Conservation (phyloP, 169 alveolate genomes). For the Fabrea salina region DNA sequence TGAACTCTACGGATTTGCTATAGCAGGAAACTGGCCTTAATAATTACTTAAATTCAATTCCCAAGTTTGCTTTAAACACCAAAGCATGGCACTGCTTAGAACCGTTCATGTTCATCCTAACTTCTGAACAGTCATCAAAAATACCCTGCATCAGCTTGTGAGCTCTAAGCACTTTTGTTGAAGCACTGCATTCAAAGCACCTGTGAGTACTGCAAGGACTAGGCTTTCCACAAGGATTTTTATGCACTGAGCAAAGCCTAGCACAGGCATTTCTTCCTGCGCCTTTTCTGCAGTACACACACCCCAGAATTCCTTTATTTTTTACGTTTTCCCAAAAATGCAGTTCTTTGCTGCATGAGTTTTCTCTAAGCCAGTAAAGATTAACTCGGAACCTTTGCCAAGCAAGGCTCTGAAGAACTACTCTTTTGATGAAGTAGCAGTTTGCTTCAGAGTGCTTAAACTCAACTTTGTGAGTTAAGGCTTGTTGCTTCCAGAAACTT, state of each 20-base stretch:
- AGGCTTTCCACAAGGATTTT: not conserved
- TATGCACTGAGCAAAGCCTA: not conserved
- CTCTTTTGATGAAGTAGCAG: not conserved
- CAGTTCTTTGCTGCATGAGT: not conserved
- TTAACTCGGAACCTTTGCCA: not conserved
- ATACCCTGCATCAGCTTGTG: not conserved
- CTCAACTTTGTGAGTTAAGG: not conserved
- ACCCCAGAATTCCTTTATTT: not conserved
- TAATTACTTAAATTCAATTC: too few species aligned
- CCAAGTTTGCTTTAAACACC: not conserved
- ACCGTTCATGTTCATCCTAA: not conserved
- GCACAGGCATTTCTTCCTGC: not conserved
- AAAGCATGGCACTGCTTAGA: not conserved
- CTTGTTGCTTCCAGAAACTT: not conserved
- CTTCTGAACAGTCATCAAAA: not conserved
- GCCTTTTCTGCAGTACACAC: not conserved
- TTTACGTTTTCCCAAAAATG: not conserved
- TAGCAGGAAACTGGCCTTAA: slow-evolving; percentile 65
- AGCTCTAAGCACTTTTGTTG: not conserved
- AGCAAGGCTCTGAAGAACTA: not conserved
- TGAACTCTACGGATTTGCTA: slow-evolving; percentile 81
- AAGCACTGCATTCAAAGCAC: not conserved
- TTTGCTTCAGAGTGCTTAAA: not conserved
- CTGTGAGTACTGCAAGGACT: not conserved
- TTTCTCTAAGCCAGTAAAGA: not conserved